Evolutionary conservation across 495 filamentous ascomycete genomes (phyloP).

Genomic region (Aspergillus indologenus): DNA sequence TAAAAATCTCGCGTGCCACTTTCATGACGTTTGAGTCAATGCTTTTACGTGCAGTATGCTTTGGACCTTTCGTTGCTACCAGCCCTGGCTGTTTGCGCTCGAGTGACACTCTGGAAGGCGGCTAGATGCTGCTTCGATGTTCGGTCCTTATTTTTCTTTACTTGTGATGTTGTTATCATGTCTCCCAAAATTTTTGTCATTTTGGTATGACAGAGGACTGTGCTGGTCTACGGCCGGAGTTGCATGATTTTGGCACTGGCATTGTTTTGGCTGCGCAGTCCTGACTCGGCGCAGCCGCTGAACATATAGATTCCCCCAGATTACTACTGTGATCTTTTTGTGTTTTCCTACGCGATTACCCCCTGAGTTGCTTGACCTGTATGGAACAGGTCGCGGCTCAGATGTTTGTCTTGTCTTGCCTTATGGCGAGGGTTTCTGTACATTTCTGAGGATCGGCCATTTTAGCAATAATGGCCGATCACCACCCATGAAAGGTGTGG

Average conservation of each 20-base stretch:
- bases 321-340: conserved; percentile 8
- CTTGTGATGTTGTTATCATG: conserved; percentile 6
- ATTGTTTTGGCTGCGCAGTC: background rate
- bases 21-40: background rate
- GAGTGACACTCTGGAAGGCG: too few relatives aligned
- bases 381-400: conserved; percentile 4
- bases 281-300: background rate
- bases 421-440: conserved; percentile 1
- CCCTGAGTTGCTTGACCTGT: conserved; percentile 11
- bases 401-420: conserved; percentile 5
- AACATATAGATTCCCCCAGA: conserved; percentile 10
- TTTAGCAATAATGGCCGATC: background rate
- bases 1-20: background rate
- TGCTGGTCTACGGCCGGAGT: background rate
- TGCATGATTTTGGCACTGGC: background rate
- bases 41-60: too few relatives aligned
- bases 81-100: too few relatives aligned
- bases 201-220: background rate
- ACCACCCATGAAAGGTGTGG: background rate
- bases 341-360: conserved; percentile 9
- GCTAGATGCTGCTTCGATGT: too few relatives aligned
- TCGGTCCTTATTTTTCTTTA: background rate
- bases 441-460: conserved; percentile 9
- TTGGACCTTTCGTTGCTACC: too few relatives aligned
- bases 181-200: background rate